Evolutionary conservation across 352 stramenopile genomes (phyloP).

Genomic region (Pythium apleroticum): DNA sequence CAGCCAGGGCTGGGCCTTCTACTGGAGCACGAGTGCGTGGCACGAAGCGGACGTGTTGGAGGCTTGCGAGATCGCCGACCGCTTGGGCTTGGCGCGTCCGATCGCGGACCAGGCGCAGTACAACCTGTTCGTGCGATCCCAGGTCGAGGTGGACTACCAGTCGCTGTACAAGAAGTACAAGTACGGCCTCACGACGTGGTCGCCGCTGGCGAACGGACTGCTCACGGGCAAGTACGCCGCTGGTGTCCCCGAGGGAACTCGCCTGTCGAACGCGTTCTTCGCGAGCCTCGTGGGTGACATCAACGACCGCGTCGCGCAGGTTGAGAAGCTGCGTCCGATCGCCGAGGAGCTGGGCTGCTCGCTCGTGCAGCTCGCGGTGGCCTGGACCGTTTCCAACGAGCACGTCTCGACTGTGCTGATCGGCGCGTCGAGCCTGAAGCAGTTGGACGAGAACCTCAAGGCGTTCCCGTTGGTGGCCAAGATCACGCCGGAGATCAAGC

Average conservation of each 20-base stretch:
- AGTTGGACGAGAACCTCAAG: conserved; percentile 60
- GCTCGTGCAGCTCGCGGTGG: conserved; percentile 47
- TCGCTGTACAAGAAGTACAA: conserved; percentile 46
- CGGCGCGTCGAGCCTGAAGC: conserved; percentile 37
- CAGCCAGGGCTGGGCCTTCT: conserved; percentile 42
- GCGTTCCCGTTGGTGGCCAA: conserved; percentile 36
- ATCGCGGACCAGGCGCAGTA: conserved; percentile 55
- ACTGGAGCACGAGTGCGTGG: conserved; percentile 60
- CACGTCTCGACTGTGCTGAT: conserved; percentile 58
- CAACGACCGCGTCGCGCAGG: neutral
- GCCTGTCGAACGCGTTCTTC: no score
- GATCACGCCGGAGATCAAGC: conserved; percentile 50
- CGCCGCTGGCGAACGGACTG: conserved; percentile 40
- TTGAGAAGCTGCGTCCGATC: conserved; percentile 34
- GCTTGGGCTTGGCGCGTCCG: conserved; percentile 30
- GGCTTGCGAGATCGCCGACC: conserved; percentile 39
- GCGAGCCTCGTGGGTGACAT: no score
- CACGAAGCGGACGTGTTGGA: conserved; percentile 45
- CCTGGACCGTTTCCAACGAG: conserved; percentile 48
- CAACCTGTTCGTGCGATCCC: conserved; percentile 47
- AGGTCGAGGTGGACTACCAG: conserved; percentile 45
- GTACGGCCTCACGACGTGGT: conserved; percentile 44
- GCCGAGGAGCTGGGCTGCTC: conserved; percentile 41
- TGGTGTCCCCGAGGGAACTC: no score
- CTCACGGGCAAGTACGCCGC: conserved; percentile 65